Evolutionary conservation across 768 basidiomycete genomes (phyloP), one percentile per base, ranked within the genome.

Genomic region (Xerocomellus dryophilus): DNA sequence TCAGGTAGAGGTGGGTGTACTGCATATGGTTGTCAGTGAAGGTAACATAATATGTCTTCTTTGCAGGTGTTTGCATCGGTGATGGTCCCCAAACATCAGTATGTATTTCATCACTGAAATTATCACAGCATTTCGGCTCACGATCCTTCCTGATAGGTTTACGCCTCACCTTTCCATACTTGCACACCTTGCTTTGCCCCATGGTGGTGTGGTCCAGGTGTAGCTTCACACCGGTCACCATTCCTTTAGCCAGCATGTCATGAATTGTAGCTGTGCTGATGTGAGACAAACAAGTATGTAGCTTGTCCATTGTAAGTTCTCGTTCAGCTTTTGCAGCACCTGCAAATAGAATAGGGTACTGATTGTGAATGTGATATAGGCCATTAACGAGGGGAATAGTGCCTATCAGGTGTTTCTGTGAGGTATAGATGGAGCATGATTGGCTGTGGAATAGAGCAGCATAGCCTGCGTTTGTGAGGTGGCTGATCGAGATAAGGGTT

Each of bases 41-140:
- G 1, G 9, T 31, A 4, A 31, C 29, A 5, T 46, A 46, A 5
- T 46, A 46, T 1, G 21, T 9, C 15, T 46, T 35, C 32, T 25
- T 35, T 2, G 14, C 12, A 36, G 62, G 49, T 1, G 66, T 72
- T 12, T 50, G 40, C 0, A 73, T 59, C 0, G 63, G 68, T 0
- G 75, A 68, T 5, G 76, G 78, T 14, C 78, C 78, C 77, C 79
- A 81, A 0, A 80, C 36, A 54, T 81, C 74, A 2, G 66, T 59
- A 54, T 77, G 71, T 11, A 79, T 51, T 21, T 72, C 65, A 1
- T 71, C 70, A 12, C 76, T 70, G 54, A 78, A 68, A 1, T 54
- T 59, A 1, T 47, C 59, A 0, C 20, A 6, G 2, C 31, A 1
- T 6, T 27, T 71, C 66, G 50, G 53, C 1, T 61, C 35, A 12